Conservation (phyloP, 768 basidiomycete genomes). For the Dioszegia crocea region DNA sequence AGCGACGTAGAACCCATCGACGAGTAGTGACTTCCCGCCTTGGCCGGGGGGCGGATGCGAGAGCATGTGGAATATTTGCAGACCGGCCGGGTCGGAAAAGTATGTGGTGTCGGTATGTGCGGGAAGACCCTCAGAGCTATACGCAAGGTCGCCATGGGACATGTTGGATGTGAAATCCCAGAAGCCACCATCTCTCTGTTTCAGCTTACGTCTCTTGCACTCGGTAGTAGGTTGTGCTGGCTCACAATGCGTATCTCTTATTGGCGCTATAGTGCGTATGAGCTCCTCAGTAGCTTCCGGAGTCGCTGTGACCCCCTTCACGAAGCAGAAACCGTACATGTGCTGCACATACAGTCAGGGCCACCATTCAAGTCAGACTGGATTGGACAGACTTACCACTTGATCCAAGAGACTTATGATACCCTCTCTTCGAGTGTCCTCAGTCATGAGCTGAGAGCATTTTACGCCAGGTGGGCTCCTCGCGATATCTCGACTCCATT, state of each 20-base stretch:
- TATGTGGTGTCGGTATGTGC: slow-evolving; percentile 79
- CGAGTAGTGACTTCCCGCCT: slow-evolving; percentile 85
- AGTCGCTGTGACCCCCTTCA: slow-evolving; percentile 72
- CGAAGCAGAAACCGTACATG: slow-evolving; percentile 81
- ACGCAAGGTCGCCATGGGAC: slow-evolving; percentile 87
- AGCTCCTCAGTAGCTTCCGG: slow-evolving; percentile 80
- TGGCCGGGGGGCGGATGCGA: slow-evolving; percentile 62
- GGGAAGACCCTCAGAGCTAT: slow-evolving; percentile 78
- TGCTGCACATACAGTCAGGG: slow-evolving; percentile 55
- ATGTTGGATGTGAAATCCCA: slow-evolving; percentile 96
- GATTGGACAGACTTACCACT: slow-evolving; percentile 57
- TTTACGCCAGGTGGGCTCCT: slow-evolving; percentile 68
- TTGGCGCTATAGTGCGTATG: slow-evolving; percentile 71
- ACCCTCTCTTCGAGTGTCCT: slow-evolving; percentile 53
- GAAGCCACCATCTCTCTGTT: slow-evolving; percentile 74
- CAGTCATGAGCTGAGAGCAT: slow-evolving; percentile 65
- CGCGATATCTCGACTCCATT: slow-evolving; percentile 77
- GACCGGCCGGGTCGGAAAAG: slow-evolving; percentile 87
- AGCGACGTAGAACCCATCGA: slow-evolving; percentile 92
- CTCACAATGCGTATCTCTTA: slow-evolving; percentile 76
- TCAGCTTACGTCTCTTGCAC: too few species aligned
- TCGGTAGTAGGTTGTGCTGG: too few species aligned
- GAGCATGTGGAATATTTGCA: slow-evolving; percentile 92
- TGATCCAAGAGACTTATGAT: slow-evolving; percentile 76
- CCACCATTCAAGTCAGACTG: not conserved